Evolutionary conservation across 208 protist genomes (phyloP), one percentile per base, ranked within the genome.

Genomic region (Ichthyophonus hoferi): DNA sequence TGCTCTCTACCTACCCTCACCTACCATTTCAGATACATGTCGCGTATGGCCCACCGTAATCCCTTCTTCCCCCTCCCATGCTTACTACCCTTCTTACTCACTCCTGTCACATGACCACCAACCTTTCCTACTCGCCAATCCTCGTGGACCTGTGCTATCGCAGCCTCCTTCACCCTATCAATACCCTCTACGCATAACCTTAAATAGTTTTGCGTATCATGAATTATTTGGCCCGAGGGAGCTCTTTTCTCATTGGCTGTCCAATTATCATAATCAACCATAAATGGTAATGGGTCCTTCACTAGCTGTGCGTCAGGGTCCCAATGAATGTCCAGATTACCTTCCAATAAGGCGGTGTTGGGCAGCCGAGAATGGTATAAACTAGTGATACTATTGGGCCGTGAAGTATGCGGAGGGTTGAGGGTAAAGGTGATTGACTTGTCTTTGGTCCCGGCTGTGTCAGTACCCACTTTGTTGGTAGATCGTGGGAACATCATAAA

Each of bases 401-500:
- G n/a, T n/a, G n/a, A n/a, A n/a, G n/a, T n/a, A n/a, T n/a, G n/a
- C n/a, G n/a, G n/a, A n/a, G n/a, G n/a, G n/a, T n/a, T n/a, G n/a
- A n/a, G n/a, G n/a, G n/a, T n/a, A n/a, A n/a, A n/a, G n/a, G n/a
- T n/a, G n/a, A n/a, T n/a, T n/a, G n/a, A n/a, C n/a, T n/a, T n/a
- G n/a, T n/a, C n/a, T n/a, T n/a, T n/a, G n/a, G n/a, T n/a, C n/a
- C n/a, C n/a, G n/a, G n/a, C n/a, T n/a, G n/a, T n/a, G n/a, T n/a
- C n/a, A n/a, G n/a, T n/a, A n/a, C n/a, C n/a, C n/a, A n/a, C n/a
- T n/a, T n/a, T n/a, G n/a, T n/a, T n/a, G n/a, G n/a, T n/a, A n/a
- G n/a, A n/a, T n/a, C n/a, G n/a, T n/a, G 50, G 50, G 50, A 67
- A 67, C 50, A 67, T 67, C 50, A 67, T 67, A 67, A 67, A 67